Percentiles rank a stretch among this genome's conserved stretches.
Conservation (phyloP, 1,139 yeast species). For the Protomyces lactucae-debilis region DNA sequence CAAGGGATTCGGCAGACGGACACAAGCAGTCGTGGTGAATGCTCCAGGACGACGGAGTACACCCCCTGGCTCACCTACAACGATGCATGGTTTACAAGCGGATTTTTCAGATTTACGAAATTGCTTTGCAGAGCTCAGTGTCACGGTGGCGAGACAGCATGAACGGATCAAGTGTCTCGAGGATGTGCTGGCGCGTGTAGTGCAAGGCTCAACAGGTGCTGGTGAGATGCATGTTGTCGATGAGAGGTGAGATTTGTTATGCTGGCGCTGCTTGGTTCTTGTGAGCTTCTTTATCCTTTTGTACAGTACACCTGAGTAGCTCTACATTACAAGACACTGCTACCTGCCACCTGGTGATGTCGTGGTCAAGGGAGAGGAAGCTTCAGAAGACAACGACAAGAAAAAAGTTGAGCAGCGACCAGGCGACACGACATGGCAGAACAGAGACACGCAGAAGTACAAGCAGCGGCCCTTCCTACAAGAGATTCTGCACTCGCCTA, state of each 20-base stretch:
- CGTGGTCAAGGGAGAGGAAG: no score
- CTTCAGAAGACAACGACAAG: no score
- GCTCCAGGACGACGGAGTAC: not conserved
- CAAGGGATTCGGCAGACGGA: not conserved
- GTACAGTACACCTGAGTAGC: no score
- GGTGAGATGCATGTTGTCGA: no score
- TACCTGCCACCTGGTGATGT: no score
- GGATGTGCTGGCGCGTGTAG: not conserved
- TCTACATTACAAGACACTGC: no score
- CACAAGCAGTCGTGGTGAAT: not conserved
- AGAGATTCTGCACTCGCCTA: not conserved
- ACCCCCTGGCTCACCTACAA: not conserved
- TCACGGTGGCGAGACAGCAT: slow-evolving; percentile 3
- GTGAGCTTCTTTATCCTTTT: no score
- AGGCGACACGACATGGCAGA: no score
- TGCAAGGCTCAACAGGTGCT: not conserved
- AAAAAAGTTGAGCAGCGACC: no score
- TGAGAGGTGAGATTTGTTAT: no score
- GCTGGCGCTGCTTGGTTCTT: no score
- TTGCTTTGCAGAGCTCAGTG: slow-evolving; percentile 14
- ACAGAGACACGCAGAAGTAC: no score
- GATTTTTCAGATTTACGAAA: not conserved
- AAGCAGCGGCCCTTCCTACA: not conserved
- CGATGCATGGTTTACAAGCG: slow-evolving; percentile 3
- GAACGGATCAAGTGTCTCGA: not conserved